Evolutionary conservation across 2,329 filamentous ascomycete genomes (phyloP), one percentile per base, ranked within the genome.

Genomic region (Thermoascus crustaceus): DNA sequence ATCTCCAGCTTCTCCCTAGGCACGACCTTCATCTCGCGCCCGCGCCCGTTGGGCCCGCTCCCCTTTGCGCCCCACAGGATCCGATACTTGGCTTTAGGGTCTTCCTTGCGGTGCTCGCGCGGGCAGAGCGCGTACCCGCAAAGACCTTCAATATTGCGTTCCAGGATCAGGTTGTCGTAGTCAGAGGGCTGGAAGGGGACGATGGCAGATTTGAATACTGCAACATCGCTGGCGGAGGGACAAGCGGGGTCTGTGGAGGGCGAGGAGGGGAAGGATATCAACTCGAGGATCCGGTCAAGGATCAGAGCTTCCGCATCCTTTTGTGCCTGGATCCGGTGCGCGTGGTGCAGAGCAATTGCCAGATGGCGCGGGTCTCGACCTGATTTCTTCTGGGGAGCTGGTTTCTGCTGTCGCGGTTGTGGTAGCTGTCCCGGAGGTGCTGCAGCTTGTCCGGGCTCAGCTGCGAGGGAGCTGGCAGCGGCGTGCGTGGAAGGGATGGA

Each of bases 41-140:
- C 76, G 37, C 58, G 56, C 3, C 61, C 61, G 20, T 58, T 54
- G 2, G 54, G 54, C 2, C 60, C 62, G 33, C 57, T 63, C 1
- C 76, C 71, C 36, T 70, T 72, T 8, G 61, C 58, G 1, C 72
- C 73, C 59, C 65, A 58, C 57, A 82, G 64, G 19, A 91, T 70
- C 52, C 83, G 81, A 65, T 79, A 88, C 44, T 77, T 75, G 10
- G 77, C 79, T 1, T 71, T 73, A 7, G 68, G 64, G 10, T 69
- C 64, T 34, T 74, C 68, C 20, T 69, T 68, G 20, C 72, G 68
- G 24, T 78, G 78, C n/a, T 76, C 70, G 10, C 71, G 72, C 1
- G 76, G 64, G 58, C 91, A 98, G 18, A 96, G 71, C 0, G 75
- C 70, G 57, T 95, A 96, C 1, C 87, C 91, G 63, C 91, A 98